These are phyloP conservation scores for Henningerozyma blattae DNA, from an alignment of 805 yeast species.

Conservation along the genomic window DNA sequence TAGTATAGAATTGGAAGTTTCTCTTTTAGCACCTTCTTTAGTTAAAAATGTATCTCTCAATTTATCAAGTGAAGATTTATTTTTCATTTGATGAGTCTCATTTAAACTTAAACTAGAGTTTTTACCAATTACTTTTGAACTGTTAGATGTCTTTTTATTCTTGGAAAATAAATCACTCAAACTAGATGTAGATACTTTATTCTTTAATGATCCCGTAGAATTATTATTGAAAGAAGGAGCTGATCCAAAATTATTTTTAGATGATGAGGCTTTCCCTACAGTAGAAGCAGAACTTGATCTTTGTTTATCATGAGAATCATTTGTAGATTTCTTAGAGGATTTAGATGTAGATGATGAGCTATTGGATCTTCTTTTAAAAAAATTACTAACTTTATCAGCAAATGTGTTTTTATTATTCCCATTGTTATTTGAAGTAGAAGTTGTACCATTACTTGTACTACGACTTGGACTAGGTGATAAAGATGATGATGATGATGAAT, in stretches of 20 bases:
- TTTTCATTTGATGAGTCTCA: no score
- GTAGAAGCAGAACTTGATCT: neutral
- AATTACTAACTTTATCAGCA: neutral
- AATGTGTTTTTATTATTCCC: no score
- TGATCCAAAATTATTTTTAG: neutral
- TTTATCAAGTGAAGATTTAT: neutral
- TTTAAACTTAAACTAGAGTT: no score
- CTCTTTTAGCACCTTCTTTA: no score
- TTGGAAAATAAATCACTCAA: neutral
- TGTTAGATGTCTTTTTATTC: no score
- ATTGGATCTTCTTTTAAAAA: neutral
- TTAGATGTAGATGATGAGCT: neutral
- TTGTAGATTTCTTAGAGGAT: neutral
- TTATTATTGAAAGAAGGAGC: neutral
- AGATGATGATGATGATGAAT: neutral
- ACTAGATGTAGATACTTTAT: neutral
- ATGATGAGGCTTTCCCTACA: neutral
- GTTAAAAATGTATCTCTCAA: no score
- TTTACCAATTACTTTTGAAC: no score
- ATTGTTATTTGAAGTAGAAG: neutral
- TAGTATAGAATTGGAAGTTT: no score
- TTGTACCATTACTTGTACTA: neutral
- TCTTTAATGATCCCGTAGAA: neutral
- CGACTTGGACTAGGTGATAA: neutral
- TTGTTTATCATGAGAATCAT: neutral